Base-by-base conservation (phyloP, 768 basidiomycete genomes). In the Serendipita sp. region DNA sequence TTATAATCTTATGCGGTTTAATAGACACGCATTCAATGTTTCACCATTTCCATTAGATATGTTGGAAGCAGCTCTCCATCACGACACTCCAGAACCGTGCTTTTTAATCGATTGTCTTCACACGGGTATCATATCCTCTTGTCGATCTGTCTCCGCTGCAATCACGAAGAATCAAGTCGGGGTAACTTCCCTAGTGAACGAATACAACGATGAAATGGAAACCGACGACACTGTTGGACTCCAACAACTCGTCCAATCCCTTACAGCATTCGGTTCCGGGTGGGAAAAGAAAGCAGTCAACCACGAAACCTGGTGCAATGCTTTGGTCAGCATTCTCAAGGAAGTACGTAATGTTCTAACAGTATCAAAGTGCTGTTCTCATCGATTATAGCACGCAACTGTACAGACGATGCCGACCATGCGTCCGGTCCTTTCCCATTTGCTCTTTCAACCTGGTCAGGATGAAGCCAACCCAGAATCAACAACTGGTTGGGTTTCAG, bases 41-140 rank as follows among this genome's bases (percentile, higher is more conserved):
- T 94, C 94, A 11, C 77, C 85, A 11, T 89, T 97, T 73, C 86
- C 93, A 0, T 78, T 99, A 70, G 96, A 99, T 73, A 95, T 98
- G 71, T 89, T 88, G 72, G 92, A 93, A 71, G 81, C 84, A 65
- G 87, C 93, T 0, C 77, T 98, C 35, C 85, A 86, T 58, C 95
- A 98, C 74, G 78, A 82, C 35, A 74, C 79, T 56, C 66, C 75
- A 56, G 89, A 95, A 2, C 81, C 85, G 2, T 94, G 92, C 69
- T 70, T 80, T 16, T 77, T 99, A 51, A 81, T 98, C 56, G 56
- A 60, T n/a, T 30, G 24, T n/a, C 34, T 60, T 8, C 56, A 60
- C 32, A 37, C 56, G 3, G 56, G 56, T 28, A 60, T 60, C 18
- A 60, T 60, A 10, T 60, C 56, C 24, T 60, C 56, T 28, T 60